phyloP scores from a whole-genome alignment of 2,329 filamentous ascomycete genomes.

The Neofusicoccum umdonicola region DNA sequence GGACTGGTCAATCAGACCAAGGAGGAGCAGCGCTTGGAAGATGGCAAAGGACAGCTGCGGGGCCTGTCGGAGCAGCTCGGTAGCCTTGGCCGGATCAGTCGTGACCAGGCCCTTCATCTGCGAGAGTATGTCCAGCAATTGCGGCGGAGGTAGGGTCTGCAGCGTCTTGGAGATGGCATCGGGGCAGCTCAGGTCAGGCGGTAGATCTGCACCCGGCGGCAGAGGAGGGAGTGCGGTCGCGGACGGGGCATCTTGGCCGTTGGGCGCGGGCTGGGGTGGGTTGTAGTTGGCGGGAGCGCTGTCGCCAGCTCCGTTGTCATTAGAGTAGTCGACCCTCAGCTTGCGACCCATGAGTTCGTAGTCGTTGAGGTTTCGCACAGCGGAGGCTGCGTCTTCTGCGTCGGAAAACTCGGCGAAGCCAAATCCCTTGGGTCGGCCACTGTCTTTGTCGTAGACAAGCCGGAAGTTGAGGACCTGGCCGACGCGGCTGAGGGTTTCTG shows the following conservation, averaged over 20 bases:
- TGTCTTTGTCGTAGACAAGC: slow-evolving; percentile 92
- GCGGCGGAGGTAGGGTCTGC: slow-evolving; percentile 77
- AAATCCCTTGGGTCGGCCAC: slow-evolving; percentile 90
- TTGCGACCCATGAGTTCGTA: slow-evolving; percentile 94
- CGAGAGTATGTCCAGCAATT: slow-evolving; percentile 87
- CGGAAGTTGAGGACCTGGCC: slow-evolving; percentile 90
- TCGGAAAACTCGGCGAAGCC: slow-evolving; percentile 96
- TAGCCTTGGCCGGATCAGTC: slow-evolving; percentile 77
- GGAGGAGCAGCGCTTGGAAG: slow-evolving; percentile 88
- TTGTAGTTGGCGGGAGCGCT: slow-evolving; percentile 50
- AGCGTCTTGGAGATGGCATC: slow-evolving; percentile 93
- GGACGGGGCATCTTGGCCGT: slow-evolving; percentile 44
- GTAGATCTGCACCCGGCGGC: slow-evolving; percentile 79
- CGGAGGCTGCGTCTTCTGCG: slow-evolving; percentile 85
- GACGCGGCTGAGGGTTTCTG: slow-evolving; percentile 85
- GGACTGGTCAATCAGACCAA: slow-evolving; percentile 85
- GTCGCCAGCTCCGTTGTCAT: slow-evolving; percentile 65
- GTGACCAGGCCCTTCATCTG: slow-evolving; percentile 93
- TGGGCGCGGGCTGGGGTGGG: slow-evolving; percentile 31
- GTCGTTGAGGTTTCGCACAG: slow-evolving; percentile 92
- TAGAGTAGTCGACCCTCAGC: slow-evolving; percentile 91
- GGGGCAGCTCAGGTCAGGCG: slow-evolving; percentile 76
- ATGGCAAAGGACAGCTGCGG: slow-evolving; percentile 93
- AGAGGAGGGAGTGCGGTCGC: slow-evolving; percentile 67
- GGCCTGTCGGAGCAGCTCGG: slow-evolving; percentile 80